Evolutionary conservation across 768 basidiomycete species (phyloP), one percentile per base, ranked within the genome.

Genomic region (Infundibulicybe gibba): DNA sequence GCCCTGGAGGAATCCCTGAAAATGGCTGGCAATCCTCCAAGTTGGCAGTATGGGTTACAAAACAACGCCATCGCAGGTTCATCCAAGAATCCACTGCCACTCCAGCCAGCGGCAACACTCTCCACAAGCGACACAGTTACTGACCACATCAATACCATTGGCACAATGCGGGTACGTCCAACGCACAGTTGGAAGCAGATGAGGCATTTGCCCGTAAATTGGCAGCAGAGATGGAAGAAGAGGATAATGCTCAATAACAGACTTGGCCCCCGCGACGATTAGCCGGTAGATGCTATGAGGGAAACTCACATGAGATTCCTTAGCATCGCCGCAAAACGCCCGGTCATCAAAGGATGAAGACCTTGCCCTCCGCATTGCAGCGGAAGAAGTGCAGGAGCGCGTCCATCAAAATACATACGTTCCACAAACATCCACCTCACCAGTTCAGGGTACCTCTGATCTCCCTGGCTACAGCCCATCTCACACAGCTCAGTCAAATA

Each of bases 1-100:
- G 88, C 86, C 0, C 54, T 90, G 48, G 73, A 79, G 52, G 75
- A 75, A 49, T 85, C 83, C 1, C 50, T 72, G 54, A 40, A 45
- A 21, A 48, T 52, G 34, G 37, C 49, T 11, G 32, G 21, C 31
- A 16, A 12, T 40, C 20, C 39, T 3, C 40, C 11, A 11, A 33
- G 13, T 45, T 19, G 32, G 30, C 38, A 51, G 52, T 6, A 45
- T 40, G 16, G 44, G 32, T 33, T 44, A 38, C 10, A 45, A n/a
- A 30, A 48, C 44, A 40, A 49, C 31, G 50, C 39, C 6, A 45
- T 41, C 38, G 55, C 57, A 21, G 57, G 61, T 17, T 55, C 64
- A 10, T 66, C 63, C n/a, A 58, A n/a, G 14, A 32, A 37, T 35
- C 21, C 37, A 32, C 10, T 31, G 19, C 25, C 15, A 43, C 16